Evolutionary conservation across 2,329 filamentous ascomycete genomes (phyloP).

Genomic region (Grosmannia penicillata): DNA sequence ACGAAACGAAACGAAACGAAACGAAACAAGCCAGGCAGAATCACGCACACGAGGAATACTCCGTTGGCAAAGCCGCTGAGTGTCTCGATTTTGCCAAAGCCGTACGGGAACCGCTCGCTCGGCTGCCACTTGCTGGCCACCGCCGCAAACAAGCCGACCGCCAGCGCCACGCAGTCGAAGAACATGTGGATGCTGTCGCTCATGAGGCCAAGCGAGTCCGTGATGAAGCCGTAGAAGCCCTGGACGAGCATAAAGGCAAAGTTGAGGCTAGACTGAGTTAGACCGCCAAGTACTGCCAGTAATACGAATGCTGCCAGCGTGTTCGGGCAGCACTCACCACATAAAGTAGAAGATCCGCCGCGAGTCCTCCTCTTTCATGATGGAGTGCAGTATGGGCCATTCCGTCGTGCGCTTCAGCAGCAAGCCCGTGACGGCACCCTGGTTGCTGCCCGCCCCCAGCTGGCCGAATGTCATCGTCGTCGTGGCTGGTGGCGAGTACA

Average conservation of each 20-base stretch:
- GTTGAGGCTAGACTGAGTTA: constrained; percentile 67
- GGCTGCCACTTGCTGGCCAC: constrained; percentile 96
- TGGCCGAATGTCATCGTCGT: constrained; percentile 16
- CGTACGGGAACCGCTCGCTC: constrained; percentile 79
- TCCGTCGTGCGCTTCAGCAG: constrained; percentile 54
- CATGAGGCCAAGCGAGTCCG: constrained; percentile 84
- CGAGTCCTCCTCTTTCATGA: constrained; percentile 83
- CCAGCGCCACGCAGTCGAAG: constrained; percentile 87
- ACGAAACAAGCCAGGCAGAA: not conserved
- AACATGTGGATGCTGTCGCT: constrained; percentile 99
- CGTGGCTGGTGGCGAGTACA: constrained; percentile 16
- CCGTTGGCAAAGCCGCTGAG: constrained; percentile 94
- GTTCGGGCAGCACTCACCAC: constrained; percentile 39
- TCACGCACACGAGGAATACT: constrained; percentile 69
- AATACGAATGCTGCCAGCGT: not conserved
- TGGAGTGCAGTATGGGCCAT: constrained; percentile 70
- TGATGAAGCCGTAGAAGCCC: constrained; percentile 84
- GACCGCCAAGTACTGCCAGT: not conserved
- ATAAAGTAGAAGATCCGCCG: constrained; percentile 96
- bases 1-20: not conserved
- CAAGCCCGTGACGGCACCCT: constrained; percentile 57
- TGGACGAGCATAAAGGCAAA: constrained; percentile 92
- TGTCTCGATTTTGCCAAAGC: constrained; percentile 93
- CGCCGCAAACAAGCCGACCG: constrained; percentile 78
- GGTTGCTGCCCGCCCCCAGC: constrained; percentile 26